phyloP scores from a whole-genome alignment of 2,329 filamentous ascomycete species.

The Claviceps maximensis region DNA sequence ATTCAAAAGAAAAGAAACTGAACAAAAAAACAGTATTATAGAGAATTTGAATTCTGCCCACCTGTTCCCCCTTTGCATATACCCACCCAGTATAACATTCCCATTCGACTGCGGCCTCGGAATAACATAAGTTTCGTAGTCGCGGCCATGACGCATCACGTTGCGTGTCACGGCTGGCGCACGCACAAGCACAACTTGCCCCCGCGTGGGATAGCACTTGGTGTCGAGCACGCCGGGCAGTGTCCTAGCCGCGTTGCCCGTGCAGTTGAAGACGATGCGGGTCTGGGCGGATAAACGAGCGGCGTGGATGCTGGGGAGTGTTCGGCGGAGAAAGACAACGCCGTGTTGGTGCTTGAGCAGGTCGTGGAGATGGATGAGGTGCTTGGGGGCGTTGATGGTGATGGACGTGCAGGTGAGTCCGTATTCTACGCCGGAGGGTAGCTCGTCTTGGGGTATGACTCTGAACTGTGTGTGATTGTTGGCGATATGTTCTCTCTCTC shows the following conservation, averaged over 20 bases:
- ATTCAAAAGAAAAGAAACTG: no score
- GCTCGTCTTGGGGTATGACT: no score
- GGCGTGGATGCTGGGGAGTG: slow-evolving; percentile 14
- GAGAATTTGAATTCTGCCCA: no score
- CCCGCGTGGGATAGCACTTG: slow-evolving; percentile 27
- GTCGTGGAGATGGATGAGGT: slow-evolving; percentile 19
- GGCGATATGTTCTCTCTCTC: no score
- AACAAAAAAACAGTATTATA: no score
- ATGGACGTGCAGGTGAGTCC: slow-evolving; percentile 23
- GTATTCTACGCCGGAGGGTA: slow-evolving; percentile 10
- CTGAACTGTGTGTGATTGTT: no score
- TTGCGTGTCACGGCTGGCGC: slow-evolving; percentile 22
- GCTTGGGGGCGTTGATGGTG: slow-evolving; percentile 24
- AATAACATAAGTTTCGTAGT: slow-evolving; percentile 26
- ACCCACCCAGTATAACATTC: slow-evolving; percentile 11
- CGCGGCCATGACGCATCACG: slow-evolving; percentile 25
- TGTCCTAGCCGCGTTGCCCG: slow-evolving; percentile 20
- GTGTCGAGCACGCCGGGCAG: slow-evolving; percentile 23
- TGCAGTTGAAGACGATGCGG: slow-evolving; percentile 22
- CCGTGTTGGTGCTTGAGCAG: slow-evolving; percentile 16
- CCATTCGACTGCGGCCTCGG: slow-evolving; percentile 23
- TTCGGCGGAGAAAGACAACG: slow-evolving; percentile 19
- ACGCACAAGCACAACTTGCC: slow-evolving; percentile 24
- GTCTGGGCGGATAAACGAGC: slow-evolving; percentile 16
- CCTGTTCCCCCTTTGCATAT: no score